These are phyloP conservation scores for Colletotrichum sp. DNA, from an alignment of 2,329 filamentous ascomycete genomes.

Conservation along the genomic window DNA sequence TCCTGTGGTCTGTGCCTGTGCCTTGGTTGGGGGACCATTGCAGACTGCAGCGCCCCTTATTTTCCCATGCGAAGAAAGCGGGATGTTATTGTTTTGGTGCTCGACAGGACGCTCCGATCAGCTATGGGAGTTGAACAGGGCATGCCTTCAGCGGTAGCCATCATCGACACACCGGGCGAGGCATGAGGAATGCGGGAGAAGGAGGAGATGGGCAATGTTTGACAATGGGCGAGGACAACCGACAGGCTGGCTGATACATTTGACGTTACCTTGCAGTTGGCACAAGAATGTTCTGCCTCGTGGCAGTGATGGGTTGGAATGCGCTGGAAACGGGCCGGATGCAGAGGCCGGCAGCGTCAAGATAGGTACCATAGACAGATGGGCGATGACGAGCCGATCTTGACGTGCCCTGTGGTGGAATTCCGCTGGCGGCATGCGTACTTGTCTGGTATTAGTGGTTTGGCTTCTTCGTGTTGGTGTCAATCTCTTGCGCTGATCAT, in stretches of 20 bases:
- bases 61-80: background rate
- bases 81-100: background rate
- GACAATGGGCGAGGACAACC: background rate
- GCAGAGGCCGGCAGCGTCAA: background rate
- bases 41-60: background rate
- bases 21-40: background rate
- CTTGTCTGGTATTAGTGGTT: background rate
- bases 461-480: background rate
- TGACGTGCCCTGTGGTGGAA: background rate
- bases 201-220: background rate
- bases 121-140: background rate
- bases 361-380: background rate
- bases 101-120: background rate
- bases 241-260: conserved; percentile 3
- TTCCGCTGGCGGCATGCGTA: background rate
- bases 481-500: background rate
- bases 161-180: background rate
- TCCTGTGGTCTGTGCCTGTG: background rate
- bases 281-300: conserved; percentile 3
- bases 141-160: background rate
- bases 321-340: conserved; percentile 8
- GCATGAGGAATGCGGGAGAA: background rate
- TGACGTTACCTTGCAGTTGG: background rate
- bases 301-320: conserved; percentile 4
- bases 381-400: background rate